phyloP scores from a whole-genome alignment of 306 rosid genomes.

The Urtica urens region DNA sequence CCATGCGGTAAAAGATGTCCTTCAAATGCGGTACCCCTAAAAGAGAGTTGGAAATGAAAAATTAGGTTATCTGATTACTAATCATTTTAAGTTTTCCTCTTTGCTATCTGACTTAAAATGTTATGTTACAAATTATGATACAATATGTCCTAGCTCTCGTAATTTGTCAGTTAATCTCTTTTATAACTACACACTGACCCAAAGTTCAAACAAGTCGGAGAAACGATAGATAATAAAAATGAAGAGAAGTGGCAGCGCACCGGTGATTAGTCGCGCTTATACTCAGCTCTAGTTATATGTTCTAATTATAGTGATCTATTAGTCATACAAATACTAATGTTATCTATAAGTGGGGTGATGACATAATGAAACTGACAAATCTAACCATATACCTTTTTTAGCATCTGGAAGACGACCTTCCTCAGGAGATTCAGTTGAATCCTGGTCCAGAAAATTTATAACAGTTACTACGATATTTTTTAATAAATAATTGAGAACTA shows the following conservation, averaged over 20 bases:
- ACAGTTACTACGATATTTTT: slow-evolving; percentile 2
- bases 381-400: slow-evolving; percentile 38
- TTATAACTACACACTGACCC: too few species aligned
- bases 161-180: too few species aligned
- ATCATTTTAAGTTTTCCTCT: neutral
- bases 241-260: too few species aligned
- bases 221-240: too few species aligned
- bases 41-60: slow-evolving; percentile 1
- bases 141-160: too few species aligned
- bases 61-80: too few species aligned
- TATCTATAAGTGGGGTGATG: too few species aligned
- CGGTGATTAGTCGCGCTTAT: too few species aligned
- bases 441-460: slow-evolving; percentile 32
- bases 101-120: neutral
- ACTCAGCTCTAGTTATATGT: too few species aligned
- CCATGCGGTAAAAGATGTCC: slow-evolving; percentile 71
- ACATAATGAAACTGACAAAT: neutral
- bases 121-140: neutral
- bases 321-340: too few species aligned
- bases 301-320: too few species aligned
- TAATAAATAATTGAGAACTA: neutral
- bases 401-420: slow-evolving; percentile 97
- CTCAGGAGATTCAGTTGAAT: slow-evolving; percentile 42
- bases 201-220: too few species aligned
- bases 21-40: slow-evolving; percentile 69